Percentiles rank a stretch among this genome's conserved stretches.
Evolutionary conservation across 2,329 filamentous ascomycete species (phyloP).

Genomic region (Botryosphaeria dothidea): DNA sequence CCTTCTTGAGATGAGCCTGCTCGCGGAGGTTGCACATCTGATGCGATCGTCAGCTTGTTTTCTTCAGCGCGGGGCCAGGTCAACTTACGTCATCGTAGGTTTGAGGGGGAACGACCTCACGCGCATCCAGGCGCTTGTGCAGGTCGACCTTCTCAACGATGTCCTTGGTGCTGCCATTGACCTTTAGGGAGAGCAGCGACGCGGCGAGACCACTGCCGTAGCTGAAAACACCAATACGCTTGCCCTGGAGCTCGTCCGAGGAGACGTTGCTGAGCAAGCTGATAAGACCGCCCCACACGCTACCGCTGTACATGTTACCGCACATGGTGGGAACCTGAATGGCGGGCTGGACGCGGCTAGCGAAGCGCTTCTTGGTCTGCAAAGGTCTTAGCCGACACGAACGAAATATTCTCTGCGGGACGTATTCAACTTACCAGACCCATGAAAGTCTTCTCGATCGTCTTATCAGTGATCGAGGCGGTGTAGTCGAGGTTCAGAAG

Average conservation of each 20-base stretch:
- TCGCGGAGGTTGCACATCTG: constrained; percentile 56
- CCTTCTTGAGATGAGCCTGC: constrained; percentile 52
- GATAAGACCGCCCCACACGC: constrained; percentile 52
- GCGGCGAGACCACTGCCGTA: constrained; percentile 55
- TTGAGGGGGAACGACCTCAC: constrained; percentile 48
- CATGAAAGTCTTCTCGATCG: constrained; percentile 56
- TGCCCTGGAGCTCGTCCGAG: constrained; percentile 49
- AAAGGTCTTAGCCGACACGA: not conserved
- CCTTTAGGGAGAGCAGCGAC: constrained; percentile 52
- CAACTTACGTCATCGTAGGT: constrained; percentile 48
- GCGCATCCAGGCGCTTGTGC: constrained; percentile 46
- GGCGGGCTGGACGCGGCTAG: constrained; percentile 49
- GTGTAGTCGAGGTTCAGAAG: constrained; percentile 48
- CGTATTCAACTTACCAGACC: constrained; percentile 33
- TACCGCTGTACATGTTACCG: constrained; percentile 58
- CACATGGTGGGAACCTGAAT: constrained; percentile 54
- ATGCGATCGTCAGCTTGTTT: constrained; percentile 29
- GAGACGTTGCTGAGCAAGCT: constrained; percentile 50
- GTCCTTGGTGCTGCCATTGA: constrained; percentile 49
- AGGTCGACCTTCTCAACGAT: constrained; percentile 51
- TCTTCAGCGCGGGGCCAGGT: not conserved
- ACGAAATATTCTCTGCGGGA: not conserved
- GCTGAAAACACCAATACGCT: constrained; percentile 54
- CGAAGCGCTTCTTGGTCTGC: constrained; percentile 52
- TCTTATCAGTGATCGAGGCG: constrained; percentile 52